Base-by-base conservation (phyloP, 805 yeast genomes). In the Candida sakaeoensis region DNA sequence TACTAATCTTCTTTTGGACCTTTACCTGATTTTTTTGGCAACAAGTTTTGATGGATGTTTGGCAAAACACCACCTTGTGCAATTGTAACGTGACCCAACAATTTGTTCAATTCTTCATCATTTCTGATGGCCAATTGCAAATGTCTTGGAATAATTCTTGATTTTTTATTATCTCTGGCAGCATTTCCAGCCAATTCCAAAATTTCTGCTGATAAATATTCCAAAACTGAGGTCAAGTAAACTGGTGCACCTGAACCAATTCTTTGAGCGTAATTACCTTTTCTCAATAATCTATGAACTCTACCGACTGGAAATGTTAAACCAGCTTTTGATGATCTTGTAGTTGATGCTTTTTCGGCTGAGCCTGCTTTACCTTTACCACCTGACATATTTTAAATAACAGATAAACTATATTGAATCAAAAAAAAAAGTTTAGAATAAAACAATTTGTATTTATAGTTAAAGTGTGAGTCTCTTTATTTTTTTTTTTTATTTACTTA, bases 21-120 rank as follows among this genome's bases (percentile, higher is more conserved):
- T 60, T 71, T 70, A 47, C 72, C 75, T 44, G 75, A 62, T 63
- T 74, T 75, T 69, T 74, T 67, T 63, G 80, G 82, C 58, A 69
- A 69, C 58, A 69, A 69, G 65, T 65, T 60, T 53, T 63, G 70
- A 58, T 69, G 74, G 46, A 69, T 69, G 63, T 69, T 69, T 65
- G 75, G 75, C 57, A 69, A 69, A 47, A 69, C 75, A 67, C 75
- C 75, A 67, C 75, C 75, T 61, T 69, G 74, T 38, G 75, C 75
- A 37, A 69, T 69, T 36, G 75, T 69, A 52, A 69, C 75, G 57
- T 69, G 71, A 47, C 74, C 74, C 54, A 69, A 68, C 57, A 69
- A 69, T 55, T 69, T 69, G 61, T 69, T 69, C 56, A 69, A 69
- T 56, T 69, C 75, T 59, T 69, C 75, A 67, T 69, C 75, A 56